Evolutionary conservation across 495 filamentous ascomycete genomes (phyloP), one percentile per base, ranked within the genome.

Genomic region (Aspergillus coremiiformis): DNA sequence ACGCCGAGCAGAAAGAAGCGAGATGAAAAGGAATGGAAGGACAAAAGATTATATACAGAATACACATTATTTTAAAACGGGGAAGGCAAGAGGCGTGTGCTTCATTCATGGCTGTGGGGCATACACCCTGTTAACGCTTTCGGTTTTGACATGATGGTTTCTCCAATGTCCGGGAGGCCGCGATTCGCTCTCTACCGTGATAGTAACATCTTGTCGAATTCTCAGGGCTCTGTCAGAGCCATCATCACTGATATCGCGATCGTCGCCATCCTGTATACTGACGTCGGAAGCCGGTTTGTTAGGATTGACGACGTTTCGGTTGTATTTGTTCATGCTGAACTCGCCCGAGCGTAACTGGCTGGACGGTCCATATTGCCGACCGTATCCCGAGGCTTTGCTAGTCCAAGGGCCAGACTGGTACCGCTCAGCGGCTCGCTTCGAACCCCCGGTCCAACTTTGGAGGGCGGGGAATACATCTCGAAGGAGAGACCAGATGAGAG

Each of bases 401-500:
- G 61, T 67, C 63, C 68, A 74, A 14, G 67, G 62, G 0, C 61
- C 66, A 10, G 67, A 70, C 30, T 65, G 65, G 54, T 73, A 71
- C 27, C 69, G 66, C 23, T 63, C 53, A 11, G 71, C 67, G 14
- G 55, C 67, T 15, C 63, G 60, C 46, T 65, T 70, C 15, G 71
- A 74, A 12, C 70, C 71, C 1, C 71, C 71, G 17, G 68, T 72
- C 72, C 72, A 76, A 51, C 70, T 73, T 53, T 69, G 70, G 58
- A 78, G 65, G 2, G 63, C 65, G 5, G 77, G 76, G 66, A 86
- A 85, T 29, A 79, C 64, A 39, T 78, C 78, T 24, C 79, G 76
- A 17, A 84, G 63, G 3, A 84, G 73, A 1, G 81, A 79, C 82
- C 82, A 86, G 52, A 79, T 71, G 51, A 83, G 79, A 0, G 84